Evolutionary conservation across 2,329 filamentous ascomycete genomes (phyloP).

Genomic region (Pyrenophora graminea): DNA sequence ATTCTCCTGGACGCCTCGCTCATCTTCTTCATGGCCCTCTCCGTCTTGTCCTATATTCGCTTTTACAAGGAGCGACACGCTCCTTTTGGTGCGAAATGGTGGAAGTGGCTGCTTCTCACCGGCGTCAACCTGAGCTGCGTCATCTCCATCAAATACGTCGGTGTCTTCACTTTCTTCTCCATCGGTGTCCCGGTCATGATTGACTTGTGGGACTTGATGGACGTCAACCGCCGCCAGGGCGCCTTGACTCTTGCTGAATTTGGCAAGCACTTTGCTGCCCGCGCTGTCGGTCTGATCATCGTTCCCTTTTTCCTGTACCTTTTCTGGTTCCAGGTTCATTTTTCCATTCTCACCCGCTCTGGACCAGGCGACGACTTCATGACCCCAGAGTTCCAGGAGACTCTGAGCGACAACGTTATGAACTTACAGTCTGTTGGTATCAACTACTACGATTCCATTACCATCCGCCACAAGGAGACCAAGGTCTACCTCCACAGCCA

Average conservation of each 20-base stretch:
- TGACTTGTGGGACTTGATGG: conserved; percentile 91
- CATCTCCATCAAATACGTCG: conserved; percentile 98
- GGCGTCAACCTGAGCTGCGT: conserved; percentile 95
- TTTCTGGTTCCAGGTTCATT: conserved; percentile 99
- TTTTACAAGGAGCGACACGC: conserved; percentile 95
- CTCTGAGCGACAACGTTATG: conserved; percentile 92
- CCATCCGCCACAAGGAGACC: conserved; percentile 94
- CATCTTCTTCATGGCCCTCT: conserved; percentile 94
- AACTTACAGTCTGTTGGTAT: conserved; percentile 82
- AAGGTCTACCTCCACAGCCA: conserved; percentile 97
- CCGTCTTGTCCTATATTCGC: conserved; percentile 89
- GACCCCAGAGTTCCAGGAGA: conserved; percentile 97
- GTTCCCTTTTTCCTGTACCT: conserved; percentile 97
- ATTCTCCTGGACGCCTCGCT: conserved; percentile 94
- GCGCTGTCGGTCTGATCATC: conserved; percentile 81
- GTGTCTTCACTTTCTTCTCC: conserved; percentile 93
- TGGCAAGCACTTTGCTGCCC: conserved; percentile 85
- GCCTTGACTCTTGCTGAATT: conserved; percentile 80
- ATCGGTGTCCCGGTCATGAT: conserved; percentile 92
- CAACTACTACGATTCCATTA: conserved; percentile 87
- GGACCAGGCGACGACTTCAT: conserved; percentile 98
- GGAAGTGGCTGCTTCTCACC: conserved; percentile 98
- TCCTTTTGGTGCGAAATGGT: conserved; percentile 94
- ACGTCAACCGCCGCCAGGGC: conserved; percentile 83
- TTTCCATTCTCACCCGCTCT: conserved; percentile 82